These are phyloP conservation scores for Flaveria linearis DNA, from an alignment of 129 eudicot genomes.

Conservation along the genomic window DNA sequence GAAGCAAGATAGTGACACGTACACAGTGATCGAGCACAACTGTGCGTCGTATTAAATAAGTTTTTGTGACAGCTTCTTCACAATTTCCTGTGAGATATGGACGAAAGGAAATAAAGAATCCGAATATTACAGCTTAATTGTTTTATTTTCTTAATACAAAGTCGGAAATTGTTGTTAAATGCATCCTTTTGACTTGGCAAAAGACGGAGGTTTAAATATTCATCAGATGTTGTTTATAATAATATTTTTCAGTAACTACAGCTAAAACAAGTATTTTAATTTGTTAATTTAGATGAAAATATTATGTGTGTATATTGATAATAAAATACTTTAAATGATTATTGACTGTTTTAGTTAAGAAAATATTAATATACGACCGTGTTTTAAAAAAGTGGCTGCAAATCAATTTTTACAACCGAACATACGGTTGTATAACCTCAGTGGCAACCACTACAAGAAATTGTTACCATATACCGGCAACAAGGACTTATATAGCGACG, in stretches of 20 bases:
- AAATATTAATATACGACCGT: too few species aligned
- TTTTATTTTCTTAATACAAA: conserved; percentile 6
- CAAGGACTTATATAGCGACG: too few species aligned
- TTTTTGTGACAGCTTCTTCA: conserved; percentile 30
- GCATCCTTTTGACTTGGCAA: conserved; percentile 28
- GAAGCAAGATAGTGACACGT: conserved; percentile 31
- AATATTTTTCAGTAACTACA: background rate
- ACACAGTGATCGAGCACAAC: conserved; percentile 30
- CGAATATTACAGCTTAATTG: conserved; percentile 38
- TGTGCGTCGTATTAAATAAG: conserved; percentile 24
- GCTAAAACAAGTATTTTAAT: background rate
- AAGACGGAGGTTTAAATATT: conserved; percentile 1
- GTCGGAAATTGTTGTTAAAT: conserved; percentile 9
- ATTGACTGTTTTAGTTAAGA: too few species aligned
- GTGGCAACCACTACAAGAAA: too few species aligned
- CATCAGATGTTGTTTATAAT: background rate
- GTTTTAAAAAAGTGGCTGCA: too few species aligned
- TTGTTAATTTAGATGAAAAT: background rate
- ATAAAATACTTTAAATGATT: too few species aligned
- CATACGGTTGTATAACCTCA: too few species aligned
- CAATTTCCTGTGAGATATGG: conserved; percentile 23
- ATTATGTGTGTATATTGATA: too few species aligned
- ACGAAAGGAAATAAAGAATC: conserved; percentile 24
- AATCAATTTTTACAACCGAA: too few species aligned
- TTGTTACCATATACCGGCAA: too few species aligned